Evolutionary conservation across 208 protist species (phyloP), one percentile per base, ranked within the genome.

Genomic region (Crithidia fasciculata): DNA sequence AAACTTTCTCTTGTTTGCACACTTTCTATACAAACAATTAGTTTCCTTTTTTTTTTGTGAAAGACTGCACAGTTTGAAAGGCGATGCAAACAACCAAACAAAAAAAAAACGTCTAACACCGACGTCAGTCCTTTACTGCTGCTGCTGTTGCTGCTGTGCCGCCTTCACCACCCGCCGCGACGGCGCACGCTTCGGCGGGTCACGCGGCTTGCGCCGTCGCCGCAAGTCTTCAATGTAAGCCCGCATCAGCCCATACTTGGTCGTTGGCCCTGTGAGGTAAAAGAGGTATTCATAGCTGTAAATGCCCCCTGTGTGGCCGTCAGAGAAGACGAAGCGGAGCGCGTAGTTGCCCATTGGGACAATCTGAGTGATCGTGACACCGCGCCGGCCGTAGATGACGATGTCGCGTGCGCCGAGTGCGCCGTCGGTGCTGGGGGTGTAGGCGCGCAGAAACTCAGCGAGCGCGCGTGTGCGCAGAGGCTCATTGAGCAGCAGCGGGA

Each of bases 221-320:
- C 80, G 70, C 56, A 96, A 75, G 36, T 73, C 75, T n/a, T 58
- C 39, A 45, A 96, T 81, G 73, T 96, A 96, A n/a, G 79, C 82
- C 2, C 92, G 86, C 92, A 96, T 96, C 36, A 85, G 62, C 9
- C 80, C 50, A 53, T 89, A 95, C 67, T 95, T 94, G 16, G 53
- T 68, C 39, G 45, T 6, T 0, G 80, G 69, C 0, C 71, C 65
- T 0, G 83, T 89, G 19, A 97, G 60, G 44, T 89, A 74, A 65
- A 93, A 92, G 1, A 97, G 69, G 72, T 94, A 95, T 54, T 92
- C 89, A 68, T 94, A 97, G 18, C 80, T 79, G 82, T 93, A 97
- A 56, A 97, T 91, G 45, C 93, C 93, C 49, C 89, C 89, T 2
- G 57, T 76, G 79, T 97, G 93, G 19, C 79, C 84, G 73, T 97